Conservation (phyloP, 2,329 filamentous ascomycete genomes). For the Coniochaeta sp. region DNA sequence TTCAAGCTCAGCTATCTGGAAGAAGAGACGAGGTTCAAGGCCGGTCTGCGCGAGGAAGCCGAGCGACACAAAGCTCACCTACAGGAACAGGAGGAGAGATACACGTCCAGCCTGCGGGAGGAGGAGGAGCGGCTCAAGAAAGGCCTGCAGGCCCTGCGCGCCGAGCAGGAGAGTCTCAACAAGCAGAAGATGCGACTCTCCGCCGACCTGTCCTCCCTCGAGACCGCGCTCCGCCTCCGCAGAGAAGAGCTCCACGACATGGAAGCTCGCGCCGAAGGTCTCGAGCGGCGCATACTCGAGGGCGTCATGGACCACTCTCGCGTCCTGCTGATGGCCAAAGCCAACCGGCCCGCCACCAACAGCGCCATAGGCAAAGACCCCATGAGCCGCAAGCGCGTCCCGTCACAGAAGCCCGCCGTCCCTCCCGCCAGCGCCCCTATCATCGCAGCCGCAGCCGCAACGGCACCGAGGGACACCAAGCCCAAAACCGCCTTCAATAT, state of each 20-base stretch:
- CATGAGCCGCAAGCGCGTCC: constrained; percentile 52
- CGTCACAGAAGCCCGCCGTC: constrained; percentile 32
- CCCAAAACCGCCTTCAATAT: constrained; percentile 38
- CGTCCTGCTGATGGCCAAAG: constrained; percentile 73
- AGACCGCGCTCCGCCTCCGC: constrained; percentile 82
- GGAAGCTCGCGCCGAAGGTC: constrained; percentile 78
- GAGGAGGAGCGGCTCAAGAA: constrained; percentile 48
- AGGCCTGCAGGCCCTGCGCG: constrained; percentile 50
- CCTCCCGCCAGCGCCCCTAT: constrained; percentile 9
- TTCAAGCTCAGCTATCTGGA: background rate
- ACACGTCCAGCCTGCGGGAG: constrained; percentile 38
- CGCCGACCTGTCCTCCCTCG: constrained; percentile 82
- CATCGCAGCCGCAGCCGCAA: constrained; percentile 14
- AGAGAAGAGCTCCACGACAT: constrained; percentile 87
- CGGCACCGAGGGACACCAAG: constrained; percentile 12
- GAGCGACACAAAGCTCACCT: constrained; percentile 7
- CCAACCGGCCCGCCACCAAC: constrained; percentile 20
- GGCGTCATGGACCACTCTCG: constrained; percentile 95
- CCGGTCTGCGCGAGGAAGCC: constrained; percentile 12
- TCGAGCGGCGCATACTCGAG: constrained; percentile 89
- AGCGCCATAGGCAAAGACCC: constrained; percentile 36
- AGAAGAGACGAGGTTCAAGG: constrained; percentile 6
- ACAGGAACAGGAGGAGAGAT: constrained; percentile 3
- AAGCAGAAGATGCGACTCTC: constrained; percentile 73
- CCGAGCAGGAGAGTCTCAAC: constrained; percentile 67